These are phyloP conservation scores for Sonneratia caseolaris DNA, from an alignment of 345 rosid species.

Conservation along the genomic window DNA sequence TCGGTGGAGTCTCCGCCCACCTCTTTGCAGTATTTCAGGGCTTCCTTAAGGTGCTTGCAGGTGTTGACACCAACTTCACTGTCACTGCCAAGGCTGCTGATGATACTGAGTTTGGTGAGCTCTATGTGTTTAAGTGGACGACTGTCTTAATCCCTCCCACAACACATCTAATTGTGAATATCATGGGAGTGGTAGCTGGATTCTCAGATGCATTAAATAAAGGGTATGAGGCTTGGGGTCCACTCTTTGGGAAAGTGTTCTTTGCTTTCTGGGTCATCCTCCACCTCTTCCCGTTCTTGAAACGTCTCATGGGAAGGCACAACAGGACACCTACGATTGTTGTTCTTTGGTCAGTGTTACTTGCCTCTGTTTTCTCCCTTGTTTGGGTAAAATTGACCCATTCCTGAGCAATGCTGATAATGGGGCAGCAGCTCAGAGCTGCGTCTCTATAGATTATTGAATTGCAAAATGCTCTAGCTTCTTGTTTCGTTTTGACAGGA, in stretches of 20 bases:
- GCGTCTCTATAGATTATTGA: conserved; percentile 86
- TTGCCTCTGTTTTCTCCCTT: conserved; percentile 93
- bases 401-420: conserved; percentile 33
- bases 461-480: not conserved
- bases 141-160: conserved; percentile 88
- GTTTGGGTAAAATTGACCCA: conserved; percentile 91
- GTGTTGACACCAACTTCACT: conserved; percentile 90
- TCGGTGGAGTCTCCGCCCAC: conserved; percentile 97
- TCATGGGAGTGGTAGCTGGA: conserved; percentile 98
- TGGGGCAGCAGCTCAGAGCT: conserved; percentile 26
- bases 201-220: conserved; percentile 95
- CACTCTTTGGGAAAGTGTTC: conserved; percentile 87
- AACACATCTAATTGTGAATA: conserved; percentile 66
- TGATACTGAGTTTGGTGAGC: conserved; percentile 84
- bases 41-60: conserved; percentile 78
- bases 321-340: conserved; percentile 95
- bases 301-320: conserved; percentile 99
- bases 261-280: conserved; percentile 95
- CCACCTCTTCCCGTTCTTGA: conserved; percentile 95
- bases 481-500: not conserved
- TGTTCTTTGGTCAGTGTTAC: conserved; percentile 82
- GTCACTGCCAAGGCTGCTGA: conserved; percentile 94
- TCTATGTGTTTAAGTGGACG: conserved; percentile 86
- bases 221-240: conserved; percentile 98
- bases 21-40: conserved; percentile 97